Percentiles rank a stretch among this genome's conserved stretches.
These are phyloP conservation scores for Calocybe indica DNA, from an alignment of 768 basidiomycete species.

Conservation along the genomic window DNA sequence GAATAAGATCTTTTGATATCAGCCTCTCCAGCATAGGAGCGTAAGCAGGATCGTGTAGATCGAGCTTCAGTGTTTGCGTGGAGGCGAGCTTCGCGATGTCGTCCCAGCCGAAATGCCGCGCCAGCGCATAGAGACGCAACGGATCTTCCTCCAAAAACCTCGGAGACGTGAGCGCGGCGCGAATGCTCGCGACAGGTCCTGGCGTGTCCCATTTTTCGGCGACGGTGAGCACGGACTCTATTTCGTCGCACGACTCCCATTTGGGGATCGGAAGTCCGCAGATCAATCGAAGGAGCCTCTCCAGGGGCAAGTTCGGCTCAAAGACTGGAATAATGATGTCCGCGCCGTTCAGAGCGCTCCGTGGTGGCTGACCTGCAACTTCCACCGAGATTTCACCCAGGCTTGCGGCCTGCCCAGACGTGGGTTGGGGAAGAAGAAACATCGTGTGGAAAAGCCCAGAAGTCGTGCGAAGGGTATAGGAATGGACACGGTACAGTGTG, in stretches of 20 bases:
- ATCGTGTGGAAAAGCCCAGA: constrained; percentile 59
- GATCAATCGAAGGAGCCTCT: constrained; percentile 51
- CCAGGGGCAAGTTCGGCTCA: constrained; percentile 39
- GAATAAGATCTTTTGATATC: constrained; percentile 44
- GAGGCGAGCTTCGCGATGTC: constrained; percentile 53
- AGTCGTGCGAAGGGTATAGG: constrained; percentile 48
- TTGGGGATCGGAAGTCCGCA: constrained; percentile 46
- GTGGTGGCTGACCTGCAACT: background rate
- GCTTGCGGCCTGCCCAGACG: constrained; percentile 1
- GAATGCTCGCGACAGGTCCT: constrained; percentile 51
- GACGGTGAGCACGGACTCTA: constrained; percentile 50
- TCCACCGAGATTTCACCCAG: background rate
- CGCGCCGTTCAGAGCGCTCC: background rate
- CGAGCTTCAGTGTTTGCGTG: constrained; percentile 47
- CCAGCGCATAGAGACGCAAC: constrained; percentile 47
- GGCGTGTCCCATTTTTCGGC: constrained; percentile 72
- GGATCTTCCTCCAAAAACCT: constrained; percentile 39
- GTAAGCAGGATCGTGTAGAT: constrained; percentile 37
- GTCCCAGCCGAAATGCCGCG: constrained; percentile 58
- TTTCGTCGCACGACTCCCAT: constrained; percentile 42
- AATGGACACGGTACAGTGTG: constrained; percentile 50
- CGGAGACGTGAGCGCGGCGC: constrained; percentile 42
- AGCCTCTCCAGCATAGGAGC: constrained; percentile 40
- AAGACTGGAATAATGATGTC: constrained; percentile 27
- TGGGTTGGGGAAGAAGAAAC: constrained; percentile 50